Evolutionary conservation across 371 early-diverging fungal species (phyloP).

Genomic region (Encephalitozoon romaleae): DNA sequence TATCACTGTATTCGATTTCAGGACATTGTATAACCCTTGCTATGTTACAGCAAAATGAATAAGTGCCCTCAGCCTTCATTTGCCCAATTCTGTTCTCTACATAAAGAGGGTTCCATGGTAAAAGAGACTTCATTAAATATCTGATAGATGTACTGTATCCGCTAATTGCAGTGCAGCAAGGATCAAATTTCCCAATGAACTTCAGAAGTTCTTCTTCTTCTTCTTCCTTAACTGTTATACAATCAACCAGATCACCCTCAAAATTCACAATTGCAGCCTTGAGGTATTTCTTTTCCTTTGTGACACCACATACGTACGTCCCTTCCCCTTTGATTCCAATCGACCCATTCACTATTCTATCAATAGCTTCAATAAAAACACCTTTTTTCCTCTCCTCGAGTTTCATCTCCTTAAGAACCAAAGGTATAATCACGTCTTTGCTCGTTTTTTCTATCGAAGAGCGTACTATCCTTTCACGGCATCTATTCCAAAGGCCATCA

Average conservation of each 20-base stretch:
- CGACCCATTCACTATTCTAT: constrained; percentile 17
- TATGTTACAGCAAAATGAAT: not conserved
- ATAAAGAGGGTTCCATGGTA: not conserved
- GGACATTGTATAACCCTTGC: constrained; percentile 6
- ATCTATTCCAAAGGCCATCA: not conserved
- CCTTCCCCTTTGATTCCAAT: not conserved
- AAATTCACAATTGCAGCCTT: constrained; percentile 22
- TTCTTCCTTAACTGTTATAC: not conserved
- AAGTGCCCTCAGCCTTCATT: not conserved
- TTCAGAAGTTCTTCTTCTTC: not conserved
- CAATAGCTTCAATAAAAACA: not conserved
- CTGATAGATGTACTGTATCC: constrained; percentile 14
- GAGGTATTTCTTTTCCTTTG: constrained; percentile 9
- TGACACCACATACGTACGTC: constrained; percentile 1
- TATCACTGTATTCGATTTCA: constrained; percentile 9
- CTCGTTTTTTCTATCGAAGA: not conserved
- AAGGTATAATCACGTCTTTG: not conserved
- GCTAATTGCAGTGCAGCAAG: not conserved
- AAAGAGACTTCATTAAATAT: not conserved
- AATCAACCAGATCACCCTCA: constrained; percentile 21
- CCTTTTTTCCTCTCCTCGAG: not conserved
- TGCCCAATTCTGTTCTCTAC: not conserved
- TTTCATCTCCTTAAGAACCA: not conserved
- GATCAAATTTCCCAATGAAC: constrained; percentile 13
- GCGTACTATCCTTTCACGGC: not conserved